Base-by-base conservation (phyloP, 352 stramenopile genomes). In the Phytophthora foliorum region DNA sequence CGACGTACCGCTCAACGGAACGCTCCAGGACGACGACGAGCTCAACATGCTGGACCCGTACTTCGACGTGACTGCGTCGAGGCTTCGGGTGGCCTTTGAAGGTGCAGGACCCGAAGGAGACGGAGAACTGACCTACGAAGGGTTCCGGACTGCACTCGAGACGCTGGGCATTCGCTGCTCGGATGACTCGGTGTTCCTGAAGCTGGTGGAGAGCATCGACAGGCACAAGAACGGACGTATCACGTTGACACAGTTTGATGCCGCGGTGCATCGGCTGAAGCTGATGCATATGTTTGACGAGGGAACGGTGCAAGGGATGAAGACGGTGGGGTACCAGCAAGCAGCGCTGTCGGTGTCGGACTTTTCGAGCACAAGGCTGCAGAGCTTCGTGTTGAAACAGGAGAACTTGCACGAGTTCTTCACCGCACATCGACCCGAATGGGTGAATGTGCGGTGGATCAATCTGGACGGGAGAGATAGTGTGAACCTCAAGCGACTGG, bases 381-480 rank as follows among this genome's bases (percentile, higher is more conserved):
- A 94, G 70, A 88, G 89, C 63, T 93, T 93, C 55, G 60, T 67
- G 19, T 59, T 95, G 16, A 69, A 76, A 38, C 72, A 78, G 19
- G 58, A 65, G 6, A 81, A 89, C 8, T 54, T 92, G 29, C 84
- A 84, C 6, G 74, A 75, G 29, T 95, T 93, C 57, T 95, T 95
- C 65, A 95, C 88, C 50, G 69, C 77, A 19, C 80, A 88, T 57
- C 80, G 87, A 6, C 86, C 88, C 27, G 58, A 81, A 14, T 95
- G 89, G 89, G 88, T 93, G n/a, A 89, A 83, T 5, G 84, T 93
- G 42, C 90, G 90, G 13, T 97, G 88, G 88, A 95, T 96, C 61
- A 95, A 97, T 72, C 69, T 97, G 52, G 81, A 92, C 63, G 82
- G 86, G 41, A 82, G 83, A 56, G 84, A 93, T 71, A 91, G 82